A percentile compares a stretch with the other conserved stretches of the same genome.
Conservation (phyloP, 371 early-diverging fungal genomes). For the Blakeslea trispora region DNA sequence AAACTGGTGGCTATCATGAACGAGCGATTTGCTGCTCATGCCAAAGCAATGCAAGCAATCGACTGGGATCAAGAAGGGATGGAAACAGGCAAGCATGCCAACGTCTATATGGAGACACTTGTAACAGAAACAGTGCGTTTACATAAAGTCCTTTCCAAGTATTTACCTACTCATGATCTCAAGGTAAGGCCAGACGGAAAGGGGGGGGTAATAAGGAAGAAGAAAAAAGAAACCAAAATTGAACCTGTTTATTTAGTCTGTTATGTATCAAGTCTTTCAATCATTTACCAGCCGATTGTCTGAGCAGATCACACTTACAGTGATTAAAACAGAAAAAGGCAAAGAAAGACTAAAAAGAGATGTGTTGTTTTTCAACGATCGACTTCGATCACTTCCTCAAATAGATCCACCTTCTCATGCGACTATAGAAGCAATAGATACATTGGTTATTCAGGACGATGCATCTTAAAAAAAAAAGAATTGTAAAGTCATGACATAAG, state of each 20-base stretch:
- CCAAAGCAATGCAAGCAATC: slow-evolving; percentile 61
- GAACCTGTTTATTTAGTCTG: no score
- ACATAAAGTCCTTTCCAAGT: slow-evolving; percentile 84
- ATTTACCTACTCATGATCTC: slow-evolving; percentile 69
- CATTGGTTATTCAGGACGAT: not conserved
- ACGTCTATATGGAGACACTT: slow-evolving; percentile 76
- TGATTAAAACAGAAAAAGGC: slow-evolving; percentile 71
- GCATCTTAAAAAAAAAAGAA: no score
- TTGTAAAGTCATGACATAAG: no score
- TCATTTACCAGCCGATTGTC: slow-evolving; percentile 75
- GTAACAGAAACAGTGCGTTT: slow-evolving; percentile 90
- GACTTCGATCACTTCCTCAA: slow-evolving; percentile 68
- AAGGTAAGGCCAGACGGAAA: slow-evolving; percentile 59
- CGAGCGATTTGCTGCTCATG: slow-evolving; percentile 81
- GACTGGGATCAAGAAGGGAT: slow-evolving; percentile 73
- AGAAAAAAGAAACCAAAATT: no score
- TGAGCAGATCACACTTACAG: slow-evolving; percentile 66
- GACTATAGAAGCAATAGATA: slow-evolving; percentile 76
- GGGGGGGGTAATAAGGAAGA: no score
- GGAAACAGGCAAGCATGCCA: slow-evolving; percentile 46
- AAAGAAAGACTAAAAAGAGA: slow-evolving; percentile 81
- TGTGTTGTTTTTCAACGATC: slow-evolving; percentile 66
- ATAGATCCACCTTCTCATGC: slow-evolving; percentile 73
- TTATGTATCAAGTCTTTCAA: slow-evolving; percentile 74
- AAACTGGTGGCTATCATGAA: slow-evolving; percentile 93